Base-by-base conservation (phyloP, 371 early-diverging fungal species). In the Apophysomyces ossiformis region DNA sequence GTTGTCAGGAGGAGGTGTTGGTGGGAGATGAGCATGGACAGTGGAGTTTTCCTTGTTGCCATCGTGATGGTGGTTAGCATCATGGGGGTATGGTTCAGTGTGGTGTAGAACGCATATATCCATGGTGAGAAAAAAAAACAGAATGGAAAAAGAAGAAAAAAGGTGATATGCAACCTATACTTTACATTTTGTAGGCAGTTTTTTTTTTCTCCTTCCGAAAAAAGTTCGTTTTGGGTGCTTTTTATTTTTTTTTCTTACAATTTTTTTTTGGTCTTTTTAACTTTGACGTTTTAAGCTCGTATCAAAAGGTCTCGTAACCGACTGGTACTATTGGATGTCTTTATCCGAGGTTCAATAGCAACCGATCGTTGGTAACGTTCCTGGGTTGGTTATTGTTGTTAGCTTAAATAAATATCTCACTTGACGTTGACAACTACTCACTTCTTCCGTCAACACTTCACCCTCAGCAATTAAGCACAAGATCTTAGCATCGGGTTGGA, bases 361-460 rank as follows among this genome's bases (percentile, higher is more conserved):
- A 39, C 58, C 18, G 68, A 68, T 50, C 59, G 63, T 43, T 44
- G 44, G 59, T 68, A 68, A 37, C 59, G 68, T 58, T 63, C 68
- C 68, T 68, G 60, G 15, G 50, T 18, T 32, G 32, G 32, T 26
- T 38, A 36, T 21, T 39, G 15, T 37, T 39, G 56, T 54, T 47
- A 21, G 65, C 44, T 39, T 6, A 41, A 15, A 64, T 37, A 41
- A 13, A 58, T 16, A 57, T 61, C 21, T 61, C 35, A 35, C 16
- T 46, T 62, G 50, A 9, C 47, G 26, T 62, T 44, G 45, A n/a
- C 38, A 47, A 54, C 13, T 16, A 36, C 63, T 68, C 63, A 72
- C 72, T 37, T 72, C 72, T 58, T 72, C 72, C 38, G 64, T 62
- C 7, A 68, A 54, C 32, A 74, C 70, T 56, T 69, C 66, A 15